Conservation (phyloP, 352 stramenopile genomes). For the Pythium aristosporum region DNA sequence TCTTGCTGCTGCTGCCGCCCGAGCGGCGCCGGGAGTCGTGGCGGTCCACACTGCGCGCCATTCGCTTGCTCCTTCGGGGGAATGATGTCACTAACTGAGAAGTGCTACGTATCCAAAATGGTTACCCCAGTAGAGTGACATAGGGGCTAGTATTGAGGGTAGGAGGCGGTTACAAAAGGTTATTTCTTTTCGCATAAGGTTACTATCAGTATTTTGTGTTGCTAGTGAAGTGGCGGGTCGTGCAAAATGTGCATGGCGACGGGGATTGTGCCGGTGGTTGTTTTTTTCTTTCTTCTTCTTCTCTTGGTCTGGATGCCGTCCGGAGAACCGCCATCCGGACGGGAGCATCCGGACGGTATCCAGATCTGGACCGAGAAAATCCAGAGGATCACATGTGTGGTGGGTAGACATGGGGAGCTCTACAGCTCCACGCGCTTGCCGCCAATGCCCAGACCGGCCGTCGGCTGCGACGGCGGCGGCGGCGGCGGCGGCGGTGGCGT, state of each 20-base stretch:
- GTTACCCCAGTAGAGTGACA: slow-evolving; percentile 1
- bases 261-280: too few relatives aligned
- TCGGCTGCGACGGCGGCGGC: slow-evolving; percentile 4
- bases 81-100: background rate
- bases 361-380: too few relatives aligned
- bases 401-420: background rate
- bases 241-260: background rate
- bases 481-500: slow-evolving; percentile 8
- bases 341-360: too few relatives aligned
- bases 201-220: slow-evolving; percentile 9
- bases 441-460: slow-evolving; percentile 19
- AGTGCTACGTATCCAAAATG: background rate
- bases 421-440: slow-evolving; percentile 79
- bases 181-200: slow-evolving; percentile 31
- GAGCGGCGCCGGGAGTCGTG: slow-evolving; percentile 29
- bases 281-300: too few relatives aligned
- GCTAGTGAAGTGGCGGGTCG: background rate
- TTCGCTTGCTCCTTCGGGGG: background rate
- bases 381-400: too few relatives aligned
- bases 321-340: background rate
- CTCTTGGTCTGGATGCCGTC: background rate
- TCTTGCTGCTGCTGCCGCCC: slow-evolving; percentile 44
- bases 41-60: slow-evolving; percentile 26
- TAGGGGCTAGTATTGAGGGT: background rate
- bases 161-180: background rate